Percentiles rank a stretch among this genome's conserved stretches.
Conservation (phyloP, 2,329 filamentous ascomycete species). For the Pseudopyrenochaeta lycopersici region DNA sequence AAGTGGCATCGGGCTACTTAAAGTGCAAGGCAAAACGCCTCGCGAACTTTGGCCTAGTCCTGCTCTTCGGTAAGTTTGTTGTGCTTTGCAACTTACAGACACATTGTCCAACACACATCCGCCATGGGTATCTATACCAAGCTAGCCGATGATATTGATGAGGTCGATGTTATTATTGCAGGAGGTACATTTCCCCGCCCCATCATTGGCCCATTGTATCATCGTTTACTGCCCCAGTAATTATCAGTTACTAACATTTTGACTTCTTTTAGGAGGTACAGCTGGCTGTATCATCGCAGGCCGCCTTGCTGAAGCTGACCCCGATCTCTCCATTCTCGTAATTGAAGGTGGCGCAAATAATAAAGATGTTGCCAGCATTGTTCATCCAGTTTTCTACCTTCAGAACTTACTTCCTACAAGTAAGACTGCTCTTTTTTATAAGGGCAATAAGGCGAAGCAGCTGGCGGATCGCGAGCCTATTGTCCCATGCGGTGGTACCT, state of each 20-base stretch:
- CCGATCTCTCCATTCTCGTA: slow-evolving; percentile 48
- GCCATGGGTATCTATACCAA: slow-evolving; percentile 44
- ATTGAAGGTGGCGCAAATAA: slow-evolving; percentile 65
- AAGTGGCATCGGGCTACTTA: too few relatives aligned
- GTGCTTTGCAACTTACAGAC: too few relatives aligned
- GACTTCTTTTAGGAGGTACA: slow-evolving; percentile 30
- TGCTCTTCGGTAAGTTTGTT: too few relatives aligned
- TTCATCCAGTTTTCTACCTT: slow-evolving; percentile 62
- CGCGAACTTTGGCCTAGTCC: background rate
- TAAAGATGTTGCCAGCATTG: slow-evolving; percentile 59
- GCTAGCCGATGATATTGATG: slow-evolving; percentile 49
- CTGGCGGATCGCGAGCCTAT: slow-evolving; percentile 58
- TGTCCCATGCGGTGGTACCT: slow-evolving; percentile 57
- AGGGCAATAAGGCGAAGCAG: slow-evolving; percentile 56
- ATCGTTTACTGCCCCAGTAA: background rate
- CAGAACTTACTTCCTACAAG: slow-evolving; percentile 59
- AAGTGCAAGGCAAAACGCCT: too few relatives aligned
- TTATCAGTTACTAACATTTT: background rate
- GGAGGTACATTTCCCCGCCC: slow-evolving; percentile 48
- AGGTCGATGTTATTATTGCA: slow-evolving; percentile 63
- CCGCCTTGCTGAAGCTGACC: slow-evolving; percentile 53
- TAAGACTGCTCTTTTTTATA: slow-evolving; percentile 63
- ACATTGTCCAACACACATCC: too few relatives aligned
- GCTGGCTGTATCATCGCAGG: slow-evolving; percentile 58
- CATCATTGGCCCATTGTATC: too few relatives aligned